phyloP scores from a whole-genome alignment of 169 alveolate species.

The Plasmodium fragile region DNA sequence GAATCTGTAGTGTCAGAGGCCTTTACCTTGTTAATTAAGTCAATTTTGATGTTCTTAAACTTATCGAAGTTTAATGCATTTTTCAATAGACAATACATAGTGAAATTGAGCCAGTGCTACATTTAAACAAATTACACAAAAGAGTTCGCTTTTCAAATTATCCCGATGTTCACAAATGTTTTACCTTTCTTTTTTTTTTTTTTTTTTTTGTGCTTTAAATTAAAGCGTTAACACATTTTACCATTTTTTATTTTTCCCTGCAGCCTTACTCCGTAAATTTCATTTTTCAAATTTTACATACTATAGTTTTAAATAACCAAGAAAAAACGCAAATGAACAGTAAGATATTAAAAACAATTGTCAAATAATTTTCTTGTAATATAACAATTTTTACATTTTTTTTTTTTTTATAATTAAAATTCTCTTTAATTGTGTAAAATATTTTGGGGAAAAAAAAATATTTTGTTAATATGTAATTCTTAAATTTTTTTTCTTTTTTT shows the following conservation, averaged over 20 bases:
- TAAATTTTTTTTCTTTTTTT: slow-evolving; percentile 9
- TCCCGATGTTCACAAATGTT: background rate
- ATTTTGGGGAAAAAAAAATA: slow-evolving; percentile 1
- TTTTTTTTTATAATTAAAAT: background rate
- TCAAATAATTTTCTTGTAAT: background rate
- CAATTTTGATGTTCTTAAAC: slow-evolving; percentile 64
- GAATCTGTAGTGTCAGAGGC: slow-evolving; percentile 26
- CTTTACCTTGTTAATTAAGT: slow-evolving; percentile 48
- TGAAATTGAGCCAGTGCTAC: slow-evolving; percentile 28
- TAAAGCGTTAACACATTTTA: slow-evolving; percentile 8
- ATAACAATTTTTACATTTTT: background rate
- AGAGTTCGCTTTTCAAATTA: background rate
- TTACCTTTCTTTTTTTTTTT: background rate
- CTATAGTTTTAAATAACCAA: slow-evolving; percentile 13
- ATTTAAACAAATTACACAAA: slow-evolving; percentile 16
- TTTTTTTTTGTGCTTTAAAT: slow-evolving; percentile 23
- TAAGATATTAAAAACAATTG: background rate
- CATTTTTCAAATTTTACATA: background rate
- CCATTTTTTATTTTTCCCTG: slow-evolving; percentile 18
- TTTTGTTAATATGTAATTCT: slow-evolving; percentile 6
- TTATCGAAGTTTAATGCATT: slow-evolving; percentile 68
- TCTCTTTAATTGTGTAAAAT: background rate
- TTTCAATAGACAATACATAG: slow-evolving; percentile 55
- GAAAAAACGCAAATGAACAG: background rate
- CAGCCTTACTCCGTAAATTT: background rate